These are phyloP conservation scores for Erythrophleum fordii DNA, from an alignment of 306 rosid genomes.

Conservation along the genomic window DNA sequence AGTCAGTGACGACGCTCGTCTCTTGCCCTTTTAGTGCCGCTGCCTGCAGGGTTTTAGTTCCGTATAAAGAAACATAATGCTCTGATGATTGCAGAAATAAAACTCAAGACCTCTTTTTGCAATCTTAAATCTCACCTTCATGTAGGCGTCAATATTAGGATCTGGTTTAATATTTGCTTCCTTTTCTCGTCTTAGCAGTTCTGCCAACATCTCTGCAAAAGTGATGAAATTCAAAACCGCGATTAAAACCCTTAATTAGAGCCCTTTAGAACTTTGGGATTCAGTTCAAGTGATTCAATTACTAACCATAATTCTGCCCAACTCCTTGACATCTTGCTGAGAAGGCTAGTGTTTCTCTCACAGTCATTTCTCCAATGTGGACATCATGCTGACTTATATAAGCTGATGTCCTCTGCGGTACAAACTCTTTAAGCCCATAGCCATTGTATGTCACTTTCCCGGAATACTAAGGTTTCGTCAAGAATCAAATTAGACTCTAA, in stretches of 20 bases:
- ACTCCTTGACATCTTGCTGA: conserved; percentile 95
- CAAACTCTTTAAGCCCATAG: conserved; percentile 74
- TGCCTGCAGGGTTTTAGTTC: conserved; percentile 54
- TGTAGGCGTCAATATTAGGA: conserved; percentile 80
- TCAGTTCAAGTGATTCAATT: not conserved
- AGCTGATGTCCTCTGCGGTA: conserved; percentile 80
- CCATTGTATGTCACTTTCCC: conserved; percentile 89
- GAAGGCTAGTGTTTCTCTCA: conserved; percentile 82
- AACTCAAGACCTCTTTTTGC: not conserved
- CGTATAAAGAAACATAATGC: not conserved
- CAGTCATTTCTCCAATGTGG: conserved; percentile 87
- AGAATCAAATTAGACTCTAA: conserved; percentile 18
- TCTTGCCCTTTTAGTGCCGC: conserved; percentile 72
- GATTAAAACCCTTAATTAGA: not conserved
- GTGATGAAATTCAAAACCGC: conserved; percentile 28
- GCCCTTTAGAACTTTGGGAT: not conserved
- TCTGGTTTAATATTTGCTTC: conserved; percentile 77
- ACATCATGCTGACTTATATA: conserved; percentile 77
- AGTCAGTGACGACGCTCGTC: conserved; percentile 61
- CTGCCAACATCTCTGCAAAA: conserved; percentile 76
- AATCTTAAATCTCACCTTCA: conserved; percentile 65
- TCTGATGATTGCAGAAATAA: not conserved
- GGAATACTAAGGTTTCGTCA: conserved; percentile 51
- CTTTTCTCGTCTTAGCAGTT: conserved; percentile 80
- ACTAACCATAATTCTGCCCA: conserved; percentile 72